phyloP scores from a whole-genome alignment of 2,329 filamentous ascomycete species.

The Elsinoe arachidis region DNA sequence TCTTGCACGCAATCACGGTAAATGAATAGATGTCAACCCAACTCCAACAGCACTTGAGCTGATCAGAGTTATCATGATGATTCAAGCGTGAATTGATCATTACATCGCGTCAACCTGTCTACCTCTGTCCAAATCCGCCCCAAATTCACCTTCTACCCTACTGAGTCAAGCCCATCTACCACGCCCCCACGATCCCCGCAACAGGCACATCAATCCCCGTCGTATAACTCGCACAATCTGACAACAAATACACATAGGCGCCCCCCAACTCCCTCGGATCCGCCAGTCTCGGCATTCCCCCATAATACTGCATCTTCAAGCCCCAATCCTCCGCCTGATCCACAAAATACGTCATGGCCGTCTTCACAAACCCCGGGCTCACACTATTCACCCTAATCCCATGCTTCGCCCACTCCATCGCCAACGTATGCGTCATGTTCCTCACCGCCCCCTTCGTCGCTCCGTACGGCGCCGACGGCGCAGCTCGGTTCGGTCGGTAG shows the following conservation, averaged over 20 bases:
- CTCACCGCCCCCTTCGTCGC: constrained; percentile 36
- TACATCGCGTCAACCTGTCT: no score
- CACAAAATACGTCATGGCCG: constrained; percentile 42
- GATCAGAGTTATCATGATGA: no score
- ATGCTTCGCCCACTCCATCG: constrained; percentile 28
- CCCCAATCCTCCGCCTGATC: constrained; percentile 43
- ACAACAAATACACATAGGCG: constrained; percentile 42
- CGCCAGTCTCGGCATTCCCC: constrained; percentile 44
- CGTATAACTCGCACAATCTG: constrained; percentile 40
- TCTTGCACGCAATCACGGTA: no score
- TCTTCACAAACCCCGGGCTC: constrained; percentile 27
- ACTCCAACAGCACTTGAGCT: no score
- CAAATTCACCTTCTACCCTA: no score
- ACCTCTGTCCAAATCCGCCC: no score
- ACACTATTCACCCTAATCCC: constrained; percentile 29
- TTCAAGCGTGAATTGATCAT: no score
- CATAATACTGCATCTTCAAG: constrained; percentile 46
- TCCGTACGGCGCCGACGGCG: constrained; percentile 31
- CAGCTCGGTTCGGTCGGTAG: constrained; percentile 28
- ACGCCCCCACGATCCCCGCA: constrained; percentile 37
- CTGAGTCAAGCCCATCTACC: constrained; percentile 11
- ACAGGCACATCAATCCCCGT: constrained; percentile 43
- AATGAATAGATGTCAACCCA: no score
- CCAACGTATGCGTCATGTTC: constrained; percentile 35
- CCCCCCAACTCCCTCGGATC: constrained; percentile 44